Evolutionary conservation across 768 basidiomycete genomes (phyloP).

Genomic region (Hygrophorus pudorinus): DNA sequence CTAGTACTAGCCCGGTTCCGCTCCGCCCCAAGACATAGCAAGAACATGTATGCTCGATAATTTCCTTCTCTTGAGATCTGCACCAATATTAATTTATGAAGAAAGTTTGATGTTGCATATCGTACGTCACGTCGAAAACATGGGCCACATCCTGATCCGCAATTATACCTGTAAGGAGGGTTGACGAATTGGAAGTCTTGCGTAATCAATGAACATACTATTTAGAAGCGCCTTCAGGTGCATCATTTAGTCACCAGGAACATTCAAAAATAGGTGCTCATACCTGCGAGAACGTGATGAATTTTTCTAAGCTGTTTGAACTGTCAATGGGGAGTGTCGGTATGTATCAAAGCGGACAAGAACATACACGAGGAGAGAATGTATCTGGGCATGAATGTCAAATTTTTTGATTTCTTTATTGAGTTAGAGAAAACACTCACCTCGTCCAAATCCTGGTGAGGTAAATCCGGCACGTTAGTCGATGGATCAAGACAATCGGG

Average conservation of each 20-base stretch:
- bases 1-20: slow-evolving; percentile 54
- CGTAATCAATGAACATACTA: slow-evolving; percentile 15
- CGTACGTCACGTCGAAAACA: slow-evolving; percentile 35
- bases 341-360: neutral
- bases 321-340: neutral
- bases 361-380: slow-evolving; percentile 49
- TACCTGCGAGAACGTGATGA: slow-evolving; percentile 31
- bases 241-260: slow-evolving; percentile 7
- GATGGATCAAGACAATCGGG: slow-evolving; percentile 11
- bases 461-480: slow-evolving; percentile 21
- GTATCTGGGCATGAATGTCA: slow-evolving; percentile 24
- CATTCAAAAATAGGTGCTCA: slow-evolving; percentile 7
- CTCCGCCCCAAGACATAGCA: slow-evolving; percentile 64
- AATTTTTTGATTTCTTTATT: neutral
- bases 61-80: slow-evolving; percentile 40
- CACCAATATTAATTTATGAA: neutral
- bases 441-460: slow-evolving; percentile 37
- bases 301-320: slow-evolving; percentile 33
- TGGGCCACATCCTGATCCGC: slow-evolving; percentile 39
- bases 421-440: slow-evolving; percentile 17
- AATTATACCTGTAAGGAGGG: slow-evolving; percentile 30
- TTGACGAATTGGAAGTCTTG: neutral
- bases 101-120: neutral
- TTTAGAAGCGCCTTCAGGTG: slow-evolving; percentile 21
- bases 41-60: slow-evolving; percentile 48